Percentiles rank a stretch among this genome's conserved stretches.
phyloP scores from a whole-genome alignment of 2,329 filamentous ascomycete genomes.

The Pyrenophora teres region DNA sequence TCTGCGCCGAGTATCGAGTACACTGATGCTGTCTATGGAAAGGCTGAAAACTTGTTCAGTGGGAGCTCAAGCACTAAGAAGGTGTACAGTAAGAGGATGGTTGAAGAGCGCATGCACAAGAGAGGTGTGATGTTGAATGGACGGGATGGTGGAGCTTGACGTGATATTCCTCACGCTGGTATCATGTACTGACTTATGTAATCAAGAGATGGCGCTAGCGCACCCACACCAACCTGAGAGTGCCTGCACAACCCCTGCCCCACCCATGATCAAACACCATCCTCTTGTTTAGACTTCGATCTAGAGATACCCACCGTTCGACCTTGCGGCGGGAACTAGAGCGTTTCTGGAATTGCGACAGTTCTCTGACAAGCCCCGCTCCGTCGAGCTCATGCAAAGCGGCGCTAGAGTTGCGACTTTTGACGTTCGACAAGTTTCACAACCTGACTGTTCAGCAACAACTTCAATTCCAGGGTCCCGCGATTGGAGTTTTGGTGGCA shows the following conservation, averaged over 20 bases:
- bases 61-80: conserved; percentile 6
- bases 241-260: neutral
- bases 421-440: conserved; percentile 29
- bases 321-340: conserved; percentile 1
- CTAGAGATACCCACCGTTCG: neutral
- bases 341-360: conserved; percentile 11
- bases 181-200: neutral
- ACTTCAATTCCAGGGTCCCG: neutral
- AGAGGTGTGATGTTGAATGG: conserved; percentile 15
- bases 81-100: conserved; percentile 26
- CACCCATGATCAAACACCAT: conserved; percentile 2
- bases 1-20: conserved; percentile 50
- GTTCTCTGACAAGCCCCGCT: conserved; percentile 23
- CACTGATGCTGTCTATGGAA: conserved; percentile 28
- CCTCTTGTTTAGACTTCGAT: neutral
- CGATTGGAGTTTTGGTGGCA: conserved; percentile 18
- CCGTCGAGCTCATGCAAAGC: conserved; percentile 23
- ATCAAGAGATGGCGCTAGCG: conserved; percentile 3
- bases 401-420: conserved; percentile 15
- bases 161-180: neutral
- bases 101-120: conserved; percentile 25
- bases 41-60: conserved; percentile 19
- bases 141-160: conserved; percentile 5
- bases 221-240: neutral
- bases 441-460: conserved; percentile 11